A percentile compares a stretch with the other conserved stretches of the same genome.
These are phyloP conservation scores for Hyphodiscus sp. DNA, from an alignment of 2,329 filamentous ascomycete species.

Conservation along the genomic window DNA sequence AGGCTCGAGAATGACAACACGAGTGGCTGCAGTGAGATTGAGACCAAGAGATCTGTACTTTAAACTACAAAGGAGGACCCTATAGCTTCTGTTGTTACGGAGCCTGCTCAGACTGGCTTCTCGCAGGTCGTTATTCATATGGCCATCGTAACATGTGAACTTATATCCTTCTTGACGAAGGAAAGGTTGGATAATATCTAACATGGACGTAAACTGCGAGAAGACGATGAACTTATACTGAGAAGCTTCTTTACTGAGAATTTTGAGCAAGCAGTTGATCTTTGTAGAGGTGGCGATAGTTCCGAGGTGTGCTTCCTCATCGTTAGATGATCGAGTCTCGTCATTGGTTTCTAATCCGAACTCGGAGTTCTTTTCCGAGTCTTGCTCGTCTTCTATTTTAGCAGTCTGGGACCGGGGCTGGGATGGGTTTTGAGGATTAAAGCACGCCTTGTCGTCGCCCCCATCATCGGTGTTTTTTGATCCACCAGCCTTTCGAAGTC, in stretches of 20 bases:
- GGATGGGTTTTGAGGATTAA: constrained; percentile 31
- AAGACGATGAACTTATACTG: constrained; percentile 98
- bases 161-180: constrained; percentile 65
- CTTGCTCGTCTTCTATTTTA: constrained; percentile 26
- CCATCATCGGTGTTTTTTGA: constrained; percentile 80
- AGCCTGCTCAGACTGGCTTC: constrained; percentile 78
- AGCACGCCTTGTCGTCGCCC: constrained; percentile 51
- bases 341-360: constrained; percentile 32
- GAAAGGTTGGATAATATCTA: constrained; percentile 92
- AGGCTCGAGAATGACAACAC: constrained; percentile 91
- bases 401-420: constrained; percentile 25
- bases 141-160: constrained; percentile 87
- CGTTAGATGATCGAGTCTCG: constrained; percentile 30
- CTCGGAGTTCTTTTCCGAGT: constrained; percentile 28
- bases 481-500: constrained; percentile 74
- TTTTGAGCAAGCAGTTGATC: constrained; percentile 75
- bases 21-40: constrained; percentile 87
- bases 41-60: constrained; percentile 90
- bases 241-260: constrained; percentile 70
- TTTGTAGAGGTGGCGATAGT: constrained; percentile 73
- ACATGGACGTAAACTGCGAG: constrained; percentile 97
- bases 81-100: constrained; percentile 65
- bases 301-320: constrained; percentile 38
- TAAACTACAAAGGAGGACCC: constrained; percentile 85
- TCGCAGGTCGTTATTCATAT: constrained; percentile 88